Base-by-base conservation (phyloP, 2,329 filamentous ascomycete species). In the Neurospora sp. region DNA sequence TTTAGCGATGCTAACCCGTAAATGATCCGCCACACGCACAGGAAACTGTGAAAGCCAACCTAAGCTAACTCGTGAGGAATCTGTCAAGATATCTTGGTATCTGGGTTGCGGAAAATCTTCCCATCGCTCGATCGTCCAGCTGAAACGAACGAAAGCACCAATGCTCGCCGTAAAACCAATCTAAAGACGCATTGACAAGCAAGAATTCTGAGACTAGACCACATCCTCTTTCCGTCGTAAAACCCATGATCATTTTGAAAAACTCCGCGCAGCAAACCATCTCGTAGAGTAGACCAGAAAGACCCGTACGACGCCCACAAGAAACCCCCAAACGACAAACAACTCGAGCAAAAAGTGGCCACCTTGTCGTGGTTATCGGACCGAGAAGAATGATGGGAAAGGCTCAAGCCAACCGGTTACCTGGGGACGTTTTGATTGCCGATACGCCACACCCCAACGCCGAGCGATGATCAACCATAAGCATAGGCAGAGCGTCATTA, bases 271-370 rank as follows among this genome's bases (percentile, higher is more conserved):
- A 62, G 15, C 52, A 62, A 36, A 15, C 52, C 52, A 62, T 62
- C n/a, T 62, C 52, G 52, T 62, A 62, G 52, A 62, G 52, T 62
- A 62, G 52, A 62, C 52, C 52, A 62, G 52, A 62, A 62, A 62
- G 52, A 62, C 52, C 52, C 52, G 13, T 62, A 62, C 52, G 52
- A 62, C 52, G 52, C 52, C 52, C 52, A 33, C 52, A 62, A 17
- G 28, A 23, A 62, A 62, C 33, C 52, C 52, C 52, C 52, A n/a
- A 62, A 62, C 52, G 52, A 62, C 52, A 62, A 62, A 62, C 28
- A 62, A 62, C 52, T 62, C 28, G 52, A 62, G 52, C 52, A 62
- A 62, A 62, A 62, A 62, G 23, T 62, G 52, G 52, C 52, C 52
- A 62, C 52, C 52, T 36, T 33, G 52, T 62, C 52, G 52, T 62